Conservation (phyloP, 2,329 filamentous ascomycete species). For the Colletotrichum salicis region DNA sequence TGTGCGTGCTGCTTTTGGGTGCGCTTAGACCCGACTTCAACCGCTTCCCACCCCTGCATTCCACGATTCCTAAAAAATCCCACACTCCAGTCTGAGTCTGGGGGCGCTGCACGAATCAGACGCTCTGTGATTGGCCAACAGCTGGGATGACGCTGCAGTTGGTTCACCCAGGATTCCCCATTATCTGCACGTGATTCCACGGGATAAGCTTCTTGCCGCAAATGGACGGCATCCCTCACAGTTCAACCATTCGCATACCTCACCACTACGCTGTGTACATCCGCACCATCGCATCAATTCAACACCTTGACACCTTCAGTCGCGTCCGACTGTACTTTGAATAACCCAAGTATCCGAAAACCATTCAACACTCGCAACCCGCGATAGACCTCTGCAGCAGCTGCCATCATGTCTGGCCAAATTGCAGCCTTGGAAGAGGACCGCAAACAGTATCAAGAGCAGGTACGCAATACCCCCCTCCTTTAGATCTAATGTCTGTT, state of each 20-base stretch:
- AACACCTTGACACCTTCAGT: neutral
- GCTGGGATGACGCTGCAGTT: neutral
- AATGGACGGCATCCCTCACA: slow-evolving; percentile 1
- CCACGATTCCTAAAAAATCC: slow-evolving; percentile 9
- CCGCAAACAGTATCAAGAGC: slow-evolving; percentile 65
- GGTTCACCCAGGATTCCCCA: neutral
- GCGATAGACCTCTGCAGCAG: neutral
- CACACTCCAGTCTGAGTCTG: neutral
- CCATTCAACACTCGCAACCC: neutral
- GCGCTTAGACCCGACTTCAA: slow-evolving; percentile 9
- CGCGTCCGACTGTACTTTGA: neutral
- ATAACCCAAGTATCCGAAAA: neutral
- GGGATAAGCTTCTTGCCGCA: slow-evolving; percentile 15
- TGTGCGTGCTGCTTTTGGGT: neutral
- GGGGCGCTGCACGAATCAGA: neutral
- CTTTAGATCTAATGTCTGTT: neutral
- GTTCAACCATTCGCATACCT: neutral
- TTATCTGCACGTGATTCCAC: slow-evolving; percentile 21
- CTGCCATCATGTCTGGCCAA: slow-evolving; percentile 40
- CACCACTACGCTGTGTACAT: neutral
- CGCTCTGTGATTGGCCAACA: slow-evolving; percentile 8
- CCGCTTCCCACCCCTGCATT: slow-evolving; percentile 13
- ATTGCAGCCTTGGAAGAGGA: slow-evolving; percentile 61
- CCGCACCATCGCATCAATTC: neutral
- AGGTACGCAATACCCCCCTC: slow-evolving; percentile 52